Percentiles rank a stretch among this genome's conserved stretches.
phyloP scores from a whole-genome alignment of 306 rosid species.

The Trifolium repens region DNA sequence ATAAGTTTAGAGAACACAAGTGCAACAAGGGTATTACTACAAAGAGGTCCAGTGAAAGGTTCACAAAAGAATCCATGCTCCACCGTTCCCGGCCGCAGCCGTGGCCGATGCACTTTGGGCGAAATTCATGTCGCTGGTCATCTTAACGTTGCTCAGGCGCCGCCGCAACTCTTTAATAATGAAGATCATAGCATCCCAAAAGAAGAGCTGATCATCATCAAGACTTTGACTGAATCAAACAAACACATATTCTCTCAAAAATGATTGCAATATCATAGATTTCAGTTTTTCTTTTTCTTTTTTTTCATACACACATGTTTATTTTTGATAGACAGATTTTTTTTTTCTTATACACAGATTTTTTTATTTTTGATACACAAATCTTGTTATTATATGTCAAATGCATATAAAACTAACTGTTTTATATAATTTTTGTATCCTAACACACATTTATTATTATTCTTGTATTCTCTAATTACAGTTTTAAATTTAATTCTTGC shows the following conservation, averaged over 20 bases:
- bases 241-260: neutral
- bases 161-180: neutral
- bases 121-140: slow-evolving; percentile 37
- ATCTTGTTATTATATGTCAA: neutral
- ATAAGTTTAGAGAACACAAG: neutral
- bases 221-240: neutral
- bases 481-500: no score
- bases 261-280: neutral
- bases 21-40: slow-evolving; percentile 43
- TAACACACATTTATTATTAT: neutral
- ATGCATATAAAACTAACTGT: neutral
- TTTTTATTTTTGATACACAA: neutral
- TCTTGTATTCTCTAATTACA: neutral
- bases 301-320: neutral
- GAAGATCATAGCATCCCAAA: neutral
- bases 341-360: neutral
- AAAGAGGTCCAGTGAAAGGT: slow-evolving; percentile 36
- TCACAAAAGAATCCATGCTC: slow-evolving; percentile 47
- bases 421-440: neutral
- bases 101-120: slow-evolving; percentile 42
- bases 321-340: neutral
- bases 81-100: slow-evolving; percentile 45
- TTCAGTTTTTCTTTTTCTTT: neutral
- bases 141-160: neutral
- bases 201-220: neutral